Base-by-base conservation (phyloP, 495 filamentous ascomycete genomes). In the Penicillium chermesinum region DNA sequence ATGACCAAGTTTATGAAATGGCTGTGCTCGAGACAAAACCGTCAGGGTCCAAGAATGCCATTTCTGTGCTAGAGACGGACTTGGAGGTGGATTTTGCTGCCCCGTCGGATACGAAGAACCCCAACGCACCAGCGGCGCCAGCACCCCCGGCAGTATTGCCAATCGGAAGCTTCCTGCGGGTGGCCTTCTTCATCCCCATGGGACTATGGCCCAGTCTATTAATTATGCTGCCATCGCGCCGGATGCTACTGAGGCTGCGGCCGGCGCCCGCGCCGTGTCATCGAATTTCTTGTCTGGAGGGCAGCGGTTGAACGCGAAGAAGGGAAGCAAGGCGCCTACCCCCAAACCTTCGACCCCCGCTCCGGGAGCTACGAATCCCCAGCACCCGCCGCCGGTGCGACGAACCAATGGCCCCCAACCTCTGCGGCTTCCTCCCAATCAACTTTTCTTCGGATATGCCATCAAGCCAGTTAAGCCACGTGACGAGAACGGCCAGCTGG, bases 171-270 rank as follows among this genome's bases (percentile, higher is more conserved):
- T 86, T 6, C 83, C 84, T 4, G 67, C 76, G 7, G 87, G 87
- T 13, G 89, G 88, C 7, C 63, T 85, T 32, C 60, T 95, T 48
- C 87, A 94, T 59, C 79, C 73, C 36, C 85, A 93, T 49, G 93
- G 93, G 6, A 89, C 85, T 21, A 98, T 98, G 93, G 91, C 94
- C 2, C 88, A 95, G 60, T 79, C 89, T 13, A 96, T 98, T 71
- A 96, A 96, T 71, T 98, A 97, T 63, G 80, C 88, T 35, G 80
- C 91, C n/a, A 96, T 98, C 54, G 86, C 88, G 0, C 93, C 93
- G 0, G 82, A 82, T 12, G 75, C 88, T 1, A 81, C 75, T 6
- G 73, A 80, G 9, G 80, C 80, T 12, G 76, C 77, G 0, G 64
- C 76, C 7, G 81, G 84, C 19, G 79, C 77, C 12, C 75, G 76